phyloP scores from a whole-genome alignment of 257 asterid species.

The Scutellaria minor region DNA sequence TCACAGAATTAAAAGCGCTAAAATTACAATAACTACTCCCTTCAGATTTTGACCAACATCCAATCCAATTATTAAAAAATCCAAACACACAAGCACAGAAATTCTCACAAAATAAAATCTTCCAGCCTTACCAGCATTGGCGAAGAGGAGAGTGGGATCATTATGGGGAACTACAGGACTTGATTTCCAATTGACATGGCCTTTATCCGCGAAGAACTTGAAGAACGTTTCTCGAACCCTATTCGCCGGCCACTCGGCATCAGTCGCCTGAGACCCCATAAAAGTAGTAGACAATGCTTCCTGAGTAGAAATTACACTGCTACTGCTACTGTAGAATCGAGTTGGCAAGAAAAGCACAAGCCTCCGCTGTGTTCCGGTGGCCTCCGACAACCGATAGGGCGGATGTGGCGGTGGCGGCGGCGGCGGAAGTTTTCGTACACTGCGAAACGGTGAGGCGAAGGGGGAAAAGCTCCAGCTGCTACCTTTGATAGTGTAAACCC shows the following conservation, averaged over 20 bases:
- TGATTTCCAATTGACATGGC: conserved; percentile 71
- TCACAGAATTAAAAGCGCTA: background rate
- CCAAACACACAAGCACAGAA: background rate
- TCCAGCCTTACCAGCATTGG: conserved; percentile 69
- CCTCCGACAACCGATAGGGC: conserved; percentile 26
- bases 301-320: conserved; percentile 28
- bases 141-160: conserved; percentile 93
- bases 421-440: conserved; percentile 31
- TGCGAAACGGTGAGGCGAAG: conserved; percentile 40
- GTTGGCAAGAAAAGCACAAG: conserved; percentile 18
- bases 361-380: conserved; percentile 28
- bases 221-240: conserved; percentile 66
- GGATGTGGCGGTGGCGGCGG: background rate
- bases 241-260: conserved; percentile 76
- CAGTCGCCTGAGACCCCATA: conserved; percentile 70
- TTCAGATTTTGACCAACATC: background rate
- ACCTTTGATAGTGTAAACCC: conserved; percentile 48
- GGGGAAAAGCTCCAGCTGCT: conserved; percentile 33
- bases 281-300: conserved; percentile 28
- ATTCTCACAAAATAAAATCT: background rate
- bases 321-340: conserved; percentile 28
- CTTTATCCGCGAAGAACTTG: conserved; percentile 64
- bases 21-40: conserved; percentile 1
- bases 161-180: conserved; percentile 94
- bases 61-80: background rate